Base-by-base conservation (phyloP, 1,284 basidiomycete species). In the Schizophyllum amplum region DNA sequence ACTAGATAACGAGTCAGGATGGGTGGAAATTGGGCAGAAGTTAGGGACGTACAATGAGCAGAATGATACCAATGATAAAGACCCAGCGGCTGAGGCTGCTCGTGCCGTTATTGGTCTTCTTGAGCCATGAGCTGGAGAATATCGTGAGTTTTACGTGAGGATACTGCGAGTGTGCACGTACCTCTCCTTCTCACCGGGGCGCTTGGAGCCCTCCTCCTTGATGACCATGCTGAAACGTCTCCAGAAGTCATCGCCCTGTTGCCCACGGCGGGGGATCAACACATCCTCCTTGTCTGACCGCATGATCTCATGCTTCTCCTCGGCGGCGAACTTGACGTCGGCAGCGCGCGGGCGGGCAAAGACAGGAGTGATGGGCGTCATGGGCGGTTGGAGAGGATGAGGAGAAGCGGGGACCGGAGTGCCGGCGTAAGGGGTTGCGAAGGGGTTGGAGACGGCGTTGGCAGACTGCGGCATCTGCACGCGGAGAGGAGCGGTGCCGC, bases 221-320 rank as follows among this genome's bases (percentile, higher is more conserved):
- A 82, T 87, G 60, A 92, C 82, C 76, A 91, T 90, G 60, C 86
- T 89, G 70, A 92, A 92, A 51, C 90, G 75, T 57, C 87, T 76
- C 89, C 89, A 92, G 71, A 92, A 92, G 64, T 90, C 85, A 64
- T 92, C 88, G 1, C 87, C 87, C 56, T 77, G 81, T 63, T 86
- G 81, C 1, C 86, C 86, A 26, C 83, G 75, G 48, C 61, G 59
- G 1, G 85, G 83, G 20, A 90, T 68, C 1, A 87, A 68, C 1
- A 82, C 79, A 52, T 85, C 87, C 68, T 91, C 90, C 1, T 74
- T 74, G 51, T 84, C 75, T 1, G 84, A 80, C 22, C 88, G 80
- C 65, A 91, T 78, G 66, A 90, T 89, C 5, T 78, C 71, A 24
- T 64, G 63, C 55, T 68, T 64, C 53, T 72, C 72, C 22, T 74